phyloP scores from a whole-genome alignment of 345 rosid genomes.

The Arabidopsis suecica region DNA sequence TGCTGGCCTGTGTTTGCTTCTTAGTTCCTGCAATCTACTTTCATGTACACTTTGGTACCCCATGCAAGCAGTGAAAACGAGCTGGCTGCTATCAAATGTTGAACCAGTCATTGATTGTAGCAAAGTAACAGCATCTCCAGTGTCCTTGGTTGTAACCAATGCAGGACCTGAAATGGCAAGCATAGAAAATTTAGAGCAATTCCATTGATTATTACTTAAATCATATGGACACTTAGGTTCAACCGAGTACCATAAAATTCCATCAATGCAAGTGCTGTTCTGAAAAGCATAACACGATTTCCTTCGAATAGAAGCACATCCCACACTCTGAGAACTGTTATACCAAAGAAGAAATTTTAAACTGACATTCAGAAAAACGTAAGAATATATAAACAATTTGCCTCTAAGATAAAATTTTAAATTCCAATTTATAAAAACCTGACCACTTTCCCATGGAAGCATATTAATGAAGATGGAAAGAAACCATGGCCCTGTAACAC shows the following conservation, averaged over 20 bases:
- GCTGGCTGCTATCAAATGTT: conserved; percentile 99
- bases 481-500: conserved; percentile 99
- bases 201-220: conserved; percentile 25
- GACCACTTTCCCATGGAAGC: conserved; percentile 99
- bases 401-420: not conserved
- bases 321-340: conserved; percentile 96
- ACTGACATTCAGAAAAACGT: conserved; percentile 16
- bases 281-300: conserved; percentile 92
- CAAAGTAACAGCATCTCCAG: conserved; percentile 98
- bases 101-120: conserved; percentile 95
- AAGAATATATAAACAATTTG: not conserved
- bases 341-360: not conserved
- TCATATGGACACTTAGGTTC: conserved; percentile 31
- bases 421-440: conserved; percentile 61
- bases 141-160: conserved; percentile 91
- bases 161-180: conserved; percentile 80
- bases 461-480: conserved; percentile 98
- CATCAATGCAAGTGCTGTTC: conserved; percentile 95
- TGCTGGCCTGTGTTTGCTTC: conserved; percentile 84
- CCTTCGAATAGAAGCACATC: conserved; percentile 98
- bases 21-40: conserved; percentile 70
- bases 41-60: conserved; percentile 87
- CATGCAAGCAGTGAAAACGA: conserved; percentile 96
- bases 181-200: conserved; percentile 30
- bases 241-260: conserved; percentile 88